A percentile compares a stretch with the other conserved stretches of the same genome.
Evolutionary conservation across 2,329 filamentous ascomycete species (phyloP).

Genomic region (Clonostachys rosea): DNA sequence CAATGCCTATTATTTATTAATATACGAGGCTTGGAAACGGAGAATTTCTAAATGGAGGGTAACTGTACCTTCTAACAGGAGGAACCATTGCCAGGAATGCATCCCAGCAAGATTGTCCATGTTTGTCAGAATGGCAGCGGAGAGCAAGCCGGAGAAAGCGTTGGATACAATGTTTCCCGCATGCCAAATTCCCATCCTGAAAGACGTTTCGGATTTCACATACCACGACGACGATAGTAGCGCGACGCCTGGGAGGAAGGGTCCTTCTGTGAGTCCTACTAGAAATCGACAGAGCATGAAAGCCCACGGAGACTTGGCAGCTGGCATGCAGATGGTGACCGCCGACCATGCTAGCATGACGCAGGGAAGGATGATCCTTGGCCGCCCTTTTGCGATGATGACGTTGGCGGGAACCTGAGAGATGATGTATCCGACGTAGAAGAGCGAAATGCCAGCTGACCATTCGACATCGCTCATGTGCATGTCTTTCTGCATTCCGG

Average conservation of each 20-base stretch:
- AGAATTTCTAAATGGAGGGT: slow-evolving; percentile 11
- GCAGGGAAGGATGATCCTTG: slow-evolving; percentile 23
- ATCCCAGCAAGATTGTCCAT: slow-evolving; percentile 31
- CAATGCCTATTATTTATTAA: slow-evolving; percentile 23
- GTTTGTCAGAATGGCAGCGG: slow-evolving; percentile 33
- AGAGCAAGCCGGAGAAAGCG: slow-evolving; percentile 35
- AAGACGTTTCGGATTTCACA: slow-evolving; percentile 33
- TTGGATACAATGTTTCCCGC: slow-evolving; percentile 38
- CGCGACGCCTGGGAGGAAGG: slow-evolving; percentile 40
- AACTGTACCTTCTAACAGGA: slow-evolving; percentile 25
- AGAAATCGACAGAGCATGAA: slow-evolving; percentile 24
- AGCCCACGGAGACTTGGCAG: slow-evolving; percentile 18
- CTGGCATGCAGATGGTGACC: slow-evolving; percentile 37
- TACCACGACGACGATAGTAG: slow-evolving; percentile 43
- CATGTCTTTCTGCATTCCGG: slow-evolving; percentile 27
- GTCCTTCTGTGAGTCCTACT: slow-evolving; percentile 20
- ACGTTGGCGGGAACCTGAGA: slow-evolving; percentile 40
- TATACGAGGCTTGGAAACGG: no score
- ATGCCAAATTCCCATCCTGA: slow-evolving; percentile 38
- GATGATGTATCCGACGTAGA: slow-evolving; percentile 40
- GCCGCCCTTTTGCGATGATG: slow-evolving; percentile 31
- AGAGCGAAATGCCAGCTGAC: slow-evolving; percentile 31
- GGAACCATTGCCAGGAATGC: slow-evolving; percentile 35
- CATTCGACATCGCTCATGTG: slow-evolving; percentile 26
- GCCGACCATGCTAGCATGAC: slow-evolving; percentile 36